Conservation (phyloP, 345 rosid species). For the Arabis alpina region DNA sequence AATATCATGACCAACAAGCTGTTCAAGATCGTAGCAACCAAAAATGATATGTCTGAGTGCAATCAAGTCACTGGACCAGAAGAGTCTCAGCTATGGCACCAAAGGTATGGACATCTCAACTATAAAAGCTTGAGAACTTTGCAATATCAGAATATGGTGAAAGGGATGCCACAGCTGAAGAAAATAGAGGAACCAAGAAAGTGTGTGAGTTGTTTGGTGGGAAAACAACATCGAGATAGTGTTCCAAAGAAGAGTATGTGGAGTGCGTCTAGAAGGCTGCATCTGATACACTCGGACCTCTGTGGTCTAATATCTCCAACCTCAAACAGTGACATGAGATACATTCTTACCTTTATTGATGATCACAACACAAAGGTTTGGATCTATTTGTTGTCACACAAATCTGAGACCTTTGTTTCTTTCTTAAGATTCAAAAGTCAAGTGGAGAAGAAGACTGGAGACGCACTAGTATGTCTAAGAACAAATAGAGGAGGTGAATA, state of each 20-base stretch:
- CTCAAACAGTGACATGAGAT: neutral
- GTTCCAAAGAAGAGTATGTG: neutral
- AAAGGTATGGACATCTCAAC: neutral
- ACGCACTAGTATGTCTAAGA: neutral
- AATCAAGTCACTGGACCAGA: too few relatives aligned
- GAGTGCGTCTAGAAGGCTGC: neutral
- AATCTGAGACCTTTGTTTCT: neutral
- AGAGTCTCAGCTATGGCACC: neutral
- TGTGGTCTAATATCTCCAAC: neutral
- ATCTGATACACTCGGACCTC: neutral
- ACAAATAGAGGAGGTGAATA: neutral
- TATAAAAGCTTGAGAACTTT: neutral
- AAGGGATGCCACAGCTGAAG: neutral
- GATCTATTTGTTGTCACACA: neutral
- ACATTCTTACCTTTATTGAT: neutral
- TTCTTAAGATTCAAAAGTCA: neutral
- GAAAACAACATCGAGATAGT: neutral
- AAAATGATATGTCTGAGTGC: too few relatives aligned
- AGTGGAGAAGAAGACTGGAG: neutral
- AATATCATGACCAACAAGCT: neutral
- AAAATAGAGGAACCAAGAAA: too few relatives aligned
- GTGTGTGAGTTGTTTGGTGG: neutral
- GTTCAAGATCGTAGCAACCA: neutral
- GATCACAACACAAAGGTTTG: neutral
- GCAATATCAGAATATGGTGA: conserved; percentile 1